Conservation (phyloP, 2,329 filamentous ascomycete species). For the Aspergillus oerlinghausenensis region DNA sequence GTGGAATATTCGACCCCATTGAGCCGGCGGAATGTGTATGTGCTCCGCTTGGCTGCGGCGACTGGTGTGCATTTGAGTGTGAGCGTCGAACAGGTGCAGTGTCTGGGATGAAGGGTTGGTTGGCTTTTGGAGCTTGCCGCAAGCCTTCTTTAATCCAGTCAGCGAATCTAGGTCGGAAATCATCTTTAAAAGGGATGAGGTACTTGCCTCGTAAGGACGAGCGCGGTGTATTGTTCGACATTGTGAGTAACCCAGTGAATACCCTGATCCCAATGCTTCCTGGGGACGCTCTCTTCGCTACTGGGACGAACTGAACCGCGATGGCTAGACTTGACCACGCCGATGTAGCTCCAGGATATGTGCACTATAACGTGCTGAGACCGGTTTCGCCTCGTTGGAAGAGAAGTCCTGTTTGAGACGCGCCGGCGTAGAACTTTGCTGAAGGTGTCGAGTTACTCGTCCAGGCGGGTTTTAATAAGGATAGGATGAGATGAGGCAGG, state of each 20-base stretch:
- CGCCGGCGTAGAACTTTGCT: not conserved
- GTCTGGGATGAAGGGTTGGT: conserved; percentile 38
- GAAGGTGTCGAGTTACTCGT: not conserved
- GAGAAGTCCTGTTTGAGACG: not conserved
- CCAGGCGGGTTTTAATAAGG: not conserved
- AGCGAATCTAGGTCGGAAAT: conserved; percentile 5
- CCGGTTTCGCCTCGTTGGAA: not conserved
- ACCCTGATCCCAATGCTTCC: not conserved
- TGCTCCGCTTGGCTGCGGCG: conserved; percentile 30
- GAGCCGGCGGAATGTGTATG: conserved; percentile 25
- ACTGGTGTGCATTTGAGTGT: conserved; percentile 24
- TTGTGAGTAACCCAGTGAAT: conserved; percentile 7
- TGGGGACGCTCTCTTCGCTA: not conserved
- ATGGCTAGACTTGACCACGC: not conserved
- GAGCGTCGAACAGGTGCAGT: conserved; percentile 34
- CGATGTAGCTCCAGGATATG: not conserved
- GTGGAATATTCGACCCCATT: conserved; percentile 27
- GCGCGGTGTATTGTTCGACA: conserved; percentile 22
- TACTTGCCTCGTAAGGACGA: conserved; percentile 26
- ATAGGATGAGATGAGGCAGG: not conserved
- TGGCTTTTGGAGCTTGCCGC: conserved; percentile 36
- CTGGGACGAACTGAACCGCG: not conserved
- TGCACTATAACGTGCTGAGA: not conserved
- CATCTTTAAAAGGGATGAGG: not conserved
- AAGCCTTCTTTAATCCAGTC: conserved; percentile 30